A percentile compares a stretch with the other conserved stretches of the same genome.
phyloP scores from a whole-genome alignment of 306 rosid genomes.

The Begonia loranthoides region DNA sequence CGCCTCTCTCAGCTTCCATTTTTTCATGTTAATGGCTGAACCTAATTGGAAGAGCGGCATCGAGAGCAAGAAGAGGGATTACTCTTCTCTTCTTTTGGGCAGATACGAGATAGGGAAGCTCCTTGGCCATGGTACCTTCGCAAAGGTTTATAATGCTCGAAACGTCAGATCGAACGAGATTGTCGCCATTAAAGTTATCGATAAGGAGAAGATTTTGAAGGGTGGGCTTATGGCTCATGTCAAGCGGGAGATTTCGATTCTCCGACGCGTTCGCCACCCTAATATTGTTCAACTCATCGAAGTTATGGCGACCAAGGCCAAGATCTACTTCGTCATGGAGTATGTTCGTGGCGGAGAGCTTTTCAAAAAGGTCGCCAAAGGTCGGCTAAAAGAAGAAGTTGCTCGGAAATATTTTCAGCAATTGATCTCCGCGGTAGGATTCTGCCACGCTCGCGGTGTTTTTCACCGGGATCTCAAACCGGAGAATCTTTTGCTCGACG shows the following conservation, averaged over 20 bases:
- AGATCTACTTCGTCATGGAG: constrained; percentile 93
- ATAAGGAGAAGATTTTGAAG: constrained; percentile 80
- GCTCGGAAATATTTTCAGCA: constrained; percentile 80
- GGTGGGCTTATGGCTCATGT: constrained; percentile 78
- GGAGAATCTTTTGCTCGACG: constrained; percentile 66
- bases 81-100: constrained; percentile 35
- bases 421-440: constrained; percentile 67
- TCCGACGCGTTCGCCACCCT: constrained; percentile 91
- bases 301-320: constrained; percentile 88
- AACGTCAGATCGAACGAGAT: constrained; percentile 51
- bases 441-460: constrained; percentile 88
- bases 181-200: constrained; percentile 86
- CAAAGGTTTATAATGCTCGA: constrained; percentile 72
- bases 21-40: no score
- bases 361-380: constrained; percentile 87
- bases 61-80: constrained; percentile 24
- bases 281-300: constrained; percentile 87
- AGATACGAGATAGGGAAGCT: constrained; percentile 79
- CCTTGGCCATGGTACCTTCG: constrained; percentile 87
- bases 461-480: constrained; percentile 84
- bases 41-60: no score
- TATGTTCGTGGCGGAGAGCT: constrained; percentile 91
- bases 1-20: no score
- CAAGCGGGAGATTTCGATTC: constrained; percentile 94
- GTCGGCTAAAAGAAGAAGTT: constrained; percentile 64